phyloP scores from a whole-genome alignment of 495 filamentous ascomycete species.

The Aspergillus saccharolyticus region DNA sequence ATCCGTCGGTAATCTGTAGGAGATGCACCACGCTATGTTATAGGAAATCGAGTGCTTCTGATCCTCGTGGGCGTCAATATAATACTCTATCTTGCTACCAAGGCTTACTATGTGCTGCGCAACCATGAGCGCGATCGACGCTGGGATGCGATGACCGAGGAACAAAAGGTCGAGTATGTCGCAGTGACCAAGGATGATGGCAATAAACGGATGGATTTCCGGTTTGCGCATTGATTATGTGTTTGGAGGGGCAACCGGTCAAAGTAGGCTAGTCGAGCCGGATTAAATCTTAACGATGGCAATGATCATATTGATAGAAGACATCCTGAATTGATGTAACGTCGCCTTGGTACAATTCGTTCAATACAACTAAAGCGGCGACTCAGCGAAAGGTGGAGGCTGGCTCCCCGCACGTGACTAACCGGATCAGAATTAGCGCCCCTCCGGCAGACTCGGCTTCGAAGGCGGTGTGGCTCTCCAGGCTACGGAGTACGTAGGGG shows the following conservation, averaged over 20 bases:
- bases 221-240: constrained; percentile 28
- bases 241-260: not conserved
- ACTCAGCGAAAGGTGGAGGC: not conserved
- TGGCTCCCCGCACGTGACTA: not conserved
- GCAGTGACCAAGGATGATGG: constrained; percentile 35
- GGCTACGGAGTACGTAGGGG: not conserved
- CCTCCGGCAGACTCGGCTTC: too few species aligned
- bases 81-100: constrained; percentile 33
- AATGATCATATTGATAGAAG: not conserved
- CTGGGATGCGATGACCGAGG: constrained; percentile 26
- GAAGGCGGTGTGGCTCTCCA: not conserved
- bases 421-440: not conserved
- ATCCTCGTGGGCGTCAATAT: constrained; percentile 42
- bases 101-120: constrained; percentile 39
- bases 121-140: constrained; percentile 28
- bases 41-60: constrained; percentile 49
- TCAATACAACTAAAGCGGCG: not conserved
- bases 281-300: too few species aligned
- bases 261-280: not conserved
- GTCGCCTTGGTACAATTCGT: not conserved
- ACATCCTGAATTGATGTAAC: too few species aligned
- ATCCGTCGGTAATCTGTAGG: constrained; percentile 30
- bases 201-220: constrained; percentile 36
- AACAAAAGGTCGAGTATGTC: constrained; percentile 29
- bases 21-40: constrained; percentile 52